Evolutionary conservation across 2,329 filamentous ascomycete genomes (phyloP).

Genomic region (Arthroderma sp.): DNA sequence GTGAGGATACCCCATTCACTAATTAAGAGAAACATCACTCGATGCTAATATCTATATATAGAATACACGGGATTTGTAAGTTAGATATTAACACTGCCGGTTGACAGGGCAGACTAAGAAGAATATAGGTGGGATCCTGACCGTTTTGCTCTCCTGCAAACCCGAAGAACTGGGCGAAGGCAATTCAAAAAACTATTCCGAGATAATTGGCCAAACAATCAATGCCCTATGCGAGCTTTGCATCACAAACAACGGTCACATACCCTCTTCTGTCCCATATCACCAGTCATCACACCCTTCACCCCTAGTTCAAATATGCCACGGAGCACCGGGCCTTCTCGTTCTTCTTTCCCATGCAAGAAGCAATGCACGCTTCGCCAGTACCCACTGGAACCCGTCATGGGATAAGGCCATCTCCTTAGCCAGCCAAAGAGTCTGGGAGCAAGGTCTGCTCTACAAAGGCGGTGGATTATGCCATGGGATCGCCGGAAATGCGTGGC

Average conservation of each 20-base stretch:
- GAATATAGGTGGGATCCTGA: conserved; percentile 23
- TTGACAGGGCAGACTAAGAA: background rate
- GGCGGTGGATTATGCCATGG: conserved; percentile 31
- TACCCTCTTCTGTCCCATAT: conserved; percentile 25
- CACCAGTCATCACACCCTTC: conserved; percentile 14
- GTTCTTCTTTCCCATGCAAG: conserved; percentile 23
- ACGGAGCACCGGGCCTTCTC: conserved; percentile 28
- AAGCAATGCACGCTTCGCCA: conserved; percentile 16
- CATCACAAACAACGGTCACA: conserved; percentile 23
- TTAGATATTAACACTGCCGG: background rate
- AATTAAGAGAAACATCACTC: too few relatives aligned
- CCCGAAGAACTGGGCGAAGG: conserved; percentile 18
- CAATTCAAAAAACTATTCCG: conserved; percentile 14
- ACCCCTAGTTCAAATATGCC: conserved; percentile 29
- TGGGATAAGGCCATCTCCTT: conserved; percentile 26
- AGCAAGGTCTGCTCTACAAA: conserved; percentile 30
- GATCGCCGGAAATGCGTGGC: conserved; percentile 29
- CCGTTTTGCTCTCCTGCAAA: conserved; percentile 23
- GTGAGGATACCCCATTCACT: conserved; percentile 16
- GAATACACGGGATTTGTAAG: conserved; percentile 14
- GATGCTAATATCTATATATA: background rate
- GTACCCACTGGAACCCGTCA: conserved; percentile 22
- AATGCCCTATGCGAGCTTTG: conserved; percentile 24
- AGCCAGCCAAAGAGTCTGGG: conserved; percentile 25
- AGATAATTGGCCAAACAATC: conserved; percentile 24